phyloP scores from a whole-genome alignment of 192 early-diverging fungal species.

The Backusella sp. region DNA sequence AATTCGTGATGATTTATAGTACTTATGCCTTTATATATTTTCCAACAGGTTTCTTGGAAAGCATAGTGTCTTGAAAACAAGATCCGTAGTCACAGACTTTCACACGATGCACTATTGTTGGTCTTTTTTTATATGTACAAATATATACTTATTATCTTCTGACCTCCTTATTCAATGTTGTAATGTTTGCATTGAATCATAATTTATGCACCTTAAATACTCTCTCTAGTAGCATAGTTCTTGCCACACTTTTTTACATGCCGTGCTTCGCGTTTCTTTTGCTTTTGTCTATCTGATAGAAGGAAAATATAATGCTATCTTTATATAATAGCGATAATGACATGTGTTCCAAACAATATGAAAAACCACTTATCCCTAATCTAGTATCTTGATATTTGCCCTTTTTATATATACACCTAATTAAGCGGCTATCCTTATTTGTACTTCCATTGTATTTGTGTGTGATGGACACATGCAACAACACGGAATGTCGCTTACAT shows the following conservation, averaged over 20 bases:
- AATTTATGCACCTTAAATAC: conserved; percentile 3
- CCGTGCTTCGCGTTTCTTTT: background rate
- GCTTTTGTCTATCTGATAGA: background rate
- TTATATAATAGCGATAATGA: background rate
- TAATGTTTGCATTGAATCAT: background rate
- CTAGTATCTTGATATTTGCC: background rate
- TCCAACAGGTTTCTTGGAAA: background rate
- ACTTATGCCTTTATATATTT: background rate
- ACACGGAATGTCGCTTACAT: background rate
- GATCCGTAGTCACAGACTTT: background rate
- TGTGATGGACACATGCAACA: conserved; percentile 3
- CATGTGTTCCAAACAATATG: background rate
- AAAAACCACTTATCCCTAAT: background rate
- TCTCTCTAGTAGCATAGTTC: background rate
- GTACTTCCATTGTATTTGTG: background rate
- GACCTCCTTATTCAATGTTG: background rate
- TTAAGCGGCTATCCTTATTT: background rate
- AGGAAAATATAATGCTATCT: background rate
- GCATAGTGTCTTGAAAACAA: background rate
- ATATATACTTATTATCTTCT: conserved; percentile 1
- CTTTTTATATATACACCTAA: background rate
- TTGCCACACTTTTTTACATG: background rate
- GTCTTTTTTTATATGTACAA: background rate
- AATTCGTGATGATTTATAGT: background rate
- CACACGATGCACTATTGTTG: background rate